Evolutionary conservation across 1,284 basidiomycete genomes (phyloP).

Genomic region (Leucoagaricus sp.): DNA sequence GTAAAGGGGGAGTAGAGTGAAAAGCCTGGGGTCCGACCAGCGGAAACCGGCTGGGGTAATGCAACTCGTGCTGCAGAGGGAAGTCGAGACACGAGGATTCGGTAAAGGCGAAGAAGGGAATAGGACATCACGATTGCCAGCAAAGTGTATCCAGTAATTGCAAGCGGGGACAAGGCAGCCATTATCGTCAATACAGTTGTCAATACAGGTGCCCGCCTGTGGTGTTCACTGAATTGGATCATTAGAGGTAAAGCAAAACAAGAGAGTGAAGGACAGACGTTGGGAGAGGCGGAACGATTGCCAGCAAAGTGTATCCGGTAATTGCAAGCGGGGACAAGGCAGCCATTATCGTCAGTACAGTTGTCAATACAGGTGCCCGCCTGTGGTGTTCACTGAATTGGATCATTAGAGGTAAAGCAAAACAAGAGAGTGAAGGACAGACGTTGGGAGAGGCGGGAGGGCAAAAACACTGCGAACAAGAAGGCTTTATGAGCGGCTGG

Average conservation of each 20-base stretch:
- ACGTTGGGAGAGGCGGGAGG: constrained; percentile 8
- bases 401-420: neutral
- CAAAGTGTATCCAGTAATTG: constrained; percentile 8
- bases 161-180: constrained; percentile 10
- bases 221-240: constrained; percentile 4
- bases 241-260: neutral
- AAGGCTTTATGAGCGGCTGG: constrained; percentile 2
- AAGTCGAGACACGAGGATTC: constrained; percentile 3
- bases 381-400: constrained; percentile 8
- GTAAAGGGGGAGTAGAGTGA: constrained; percentile 10
- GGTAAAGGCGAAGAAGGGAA: constrained; percentile 7
- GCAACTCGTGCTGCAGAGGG: neutral
- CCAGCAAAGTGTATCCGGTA: no score
- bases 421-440: constrained; percentile 9
- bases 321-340: no score
- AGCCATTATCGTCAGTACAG: no score
- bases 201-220: constrained; percentile 11
- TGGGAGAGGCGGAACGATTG: constrained; percentile 7
- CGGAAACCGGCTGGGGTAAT: constrained; percentile 14
- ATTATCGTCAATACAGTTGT: constrained; percentile 8
- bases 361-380: constrained; percentile 11
- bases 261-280: constrained; percentile 13
- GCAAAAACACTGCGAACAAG: constrained; percentile 1
- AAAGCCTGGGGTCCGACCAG: constrained; percentile 9
- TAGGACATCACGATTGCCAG: constrained; percentile 12